These are phyloP conservation scores for Paecilomyces variotii DNA, from an alignment of 2,329 filamentous ascomycete genomes.

Conservation along the genomic window DNA sequence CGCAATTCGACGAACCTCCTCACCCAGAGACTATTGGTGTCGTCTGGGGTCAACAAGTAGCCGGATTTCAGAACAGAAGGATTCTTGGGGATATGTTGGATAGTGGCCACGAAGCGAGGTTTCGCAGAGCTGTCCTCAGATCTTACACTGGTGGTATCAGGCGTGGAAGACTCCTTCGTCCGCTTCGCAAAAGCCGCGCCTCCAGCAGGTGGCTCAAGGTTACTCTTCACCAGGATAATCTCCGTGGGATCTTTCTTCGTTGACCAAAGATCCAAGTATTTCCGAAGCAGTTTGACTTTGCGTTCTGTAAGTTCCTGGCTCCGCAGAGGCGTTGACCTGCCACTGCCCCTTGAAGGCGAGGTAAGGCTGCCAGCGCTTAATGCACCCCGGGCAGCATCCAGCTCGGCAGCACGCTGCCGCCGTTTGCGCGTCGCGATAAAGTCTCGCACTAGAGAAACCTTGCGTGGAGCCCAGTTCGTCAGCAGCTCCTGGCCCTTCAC, in stretches of 20 bases:
- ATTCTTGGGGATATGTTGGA: conserved; percentile 74
- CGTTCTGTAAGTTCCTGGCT: conserved; percentile 28
- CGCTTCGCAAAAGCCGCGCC: conserved; percentile 25
- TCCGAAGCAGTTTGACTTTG: conserved; percentile 30
- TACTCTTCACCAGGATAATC: conserved; percentile 34
- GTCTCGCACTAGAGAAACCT: conserved; percentile 84
- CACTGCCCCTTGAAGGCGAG: conserved; percentile 24
- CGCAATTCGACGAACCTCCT: conserved; percentile 89
- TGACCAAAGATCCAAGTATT: conserved; percentile 36
- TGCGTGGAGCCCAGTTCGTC: conserved; percentile 75
- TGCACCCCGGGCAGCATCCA: conserved; percentile 55
- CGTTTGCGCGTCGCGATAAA: conserved; percentile 70
- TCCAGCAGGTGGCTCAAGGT: conserved; percentile 36
- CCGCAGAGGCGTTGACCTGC: conserved; percentile 28
- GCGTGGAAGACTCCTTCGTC: conserved; percentile 11
- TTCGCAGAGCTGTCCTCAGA: conserved; percentile 30
- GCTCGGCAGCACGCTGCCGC: conserved; percentile 65
- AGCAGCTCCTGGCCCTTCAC: conserved; percentile 91
- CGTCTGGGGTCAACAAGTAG: conserved; percentile 78
- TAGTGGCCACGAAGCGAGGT: conserved; percentile 65
- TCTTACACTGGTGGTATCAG: conserved; percentile 19
- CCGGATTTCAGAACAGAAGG: conserved; percentile 74
- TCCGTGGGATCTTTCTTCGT: conserved; percentile 34
- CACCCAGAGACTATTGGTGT: conserved; percentile 70
- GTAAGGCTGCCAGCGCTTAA: conserved; percentile 33